phyloP scores from a whole-genome alignment of 495 filamentous ascomycete genomes.

The Daldinia vernicosa region DNA sequence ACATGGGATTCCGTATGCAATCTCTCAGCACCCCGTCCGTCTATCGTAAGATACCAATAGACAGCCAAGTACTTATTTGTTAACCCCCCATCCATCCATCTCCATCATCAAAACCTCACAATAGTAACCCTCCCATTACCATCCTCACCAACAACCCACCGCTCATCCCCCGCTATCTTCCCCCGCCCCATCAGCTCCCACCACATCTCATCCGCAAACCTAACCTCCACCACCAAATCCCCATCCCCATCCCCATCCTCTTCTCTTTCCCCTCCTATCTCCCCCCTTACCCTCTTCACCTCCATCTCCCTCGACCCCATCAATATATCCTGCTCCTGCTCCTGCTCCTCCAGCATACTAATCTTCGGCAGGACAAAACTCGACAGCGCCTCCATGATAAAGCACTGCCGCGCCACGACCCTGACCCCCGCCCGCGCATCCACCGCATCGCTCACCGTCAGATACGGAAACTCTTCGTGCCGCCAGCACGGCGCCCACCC shows the following conservation, averaged over 20 bases:
- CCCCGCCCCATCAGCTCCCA: slow-evolving; percentile 63
- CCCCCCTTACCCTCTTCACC: not conserved
- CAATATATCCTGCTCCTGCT: not conserved
- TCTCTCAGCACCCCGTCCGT: too few species aligned
- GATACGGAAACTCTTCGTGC: slow-evolving; percentile 63
- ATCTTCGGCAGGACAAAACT: slow-evolving; percentile 37
- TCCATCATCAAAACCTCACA: slow-evolving; percentile 64
- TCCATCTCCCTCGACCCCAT: slow-evolving; percentile 1
- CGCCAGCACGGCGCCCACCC: slow-evolving; percentile 63
- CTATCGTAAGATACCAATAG: too few species aligned
- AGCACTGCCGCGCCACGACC: slow-evolving; percentile 61
- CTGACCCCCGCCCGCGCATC: slow-evolving; percentile 63
- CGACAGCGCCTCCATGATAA: slow-evolving; percentile 39
- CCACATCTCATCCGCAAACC: slow-evolving; percentile 55
- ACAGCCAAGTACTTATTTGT: too few species aligned
- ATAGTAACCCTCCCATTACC: slow-evolving; percentile 61
- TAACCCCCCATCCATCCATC: not conserved
- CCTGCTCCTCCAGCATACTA: slow-evolving; percentile 18
- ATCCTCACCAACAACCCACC: slow-evolving; percentile 71
- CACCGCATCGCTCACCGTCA: slow-evolving; percentile 64
- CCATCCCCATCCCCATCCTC: slow-evolving; percentile 20
- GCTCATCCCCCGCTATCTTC: slow-evolving; percentile 68
- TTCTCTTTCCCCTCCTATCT: slow-evolving; percentile 9
- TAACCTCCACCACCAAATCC: slow-evolving; percentile 47
- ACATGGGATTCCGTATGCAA: too few species aligned